Base-by-base conservation (phyloP, 306 rosid species). In the Gleditsia sinensis region DNA sequence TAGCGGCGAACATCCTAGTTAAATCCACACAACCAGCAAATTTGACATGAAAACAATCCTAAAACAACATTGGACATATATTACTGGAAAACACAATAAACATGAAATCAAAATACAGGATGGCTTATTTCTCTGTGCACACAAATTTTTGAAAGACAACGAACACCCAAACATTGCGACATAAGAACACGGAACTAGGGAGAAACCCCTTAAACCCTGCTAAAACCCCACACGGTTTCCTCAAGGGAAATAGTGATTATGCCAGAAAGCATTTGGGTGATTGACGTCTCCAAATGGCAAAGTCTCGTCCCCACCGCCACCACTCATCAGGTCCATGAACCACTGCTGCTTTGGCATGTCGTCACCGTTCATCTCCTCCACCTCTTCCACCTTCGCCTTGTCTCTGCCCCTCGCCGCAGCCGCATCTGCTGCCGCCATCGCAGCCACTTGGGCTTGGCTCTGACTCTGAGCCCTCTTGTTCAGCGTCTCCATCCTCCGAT, bases 221-320 rank as follows among this genome's bases (percentile, higher is more conserved):
- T 17, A 27, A 57, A 74, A 68, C 1, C 74, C 74, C 7, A 3
- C 3, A n/a, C 24, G 1, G 3, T 16, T 58, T 0, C 60, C 17
- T 83, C 76, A 83, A 42, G 74, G 83, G 56, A 75, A 83, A 75
- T 79, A 79, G 1, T 80, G 49, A 32, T 65, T 70, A 14, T 69
- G 76, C 83, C 83, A 83, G 50, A 79, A 83, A 1, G 76, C 76
- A 75, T 64, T 80, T 30, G 72, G 78, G 5, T 75, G 67, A 65
- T 59, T 49, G 2, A 65, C 78, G 32, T 75, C 81, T 19, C 73
- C 81, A 50, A 69, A 49, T 58, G 78, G 65, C 55, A 60, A 7
- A 21, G 79, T 24, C 74, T 83, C 81, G 24, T 65, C 36, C 0
- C 55, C 78, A 0, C 72, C 78, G 0, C 72, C 81, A 50, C 16